phyloP scores from a whole-genome alignment of 805 yeast genomes.

The Saccharomycopsis oosterbeekiorum region DNA sequence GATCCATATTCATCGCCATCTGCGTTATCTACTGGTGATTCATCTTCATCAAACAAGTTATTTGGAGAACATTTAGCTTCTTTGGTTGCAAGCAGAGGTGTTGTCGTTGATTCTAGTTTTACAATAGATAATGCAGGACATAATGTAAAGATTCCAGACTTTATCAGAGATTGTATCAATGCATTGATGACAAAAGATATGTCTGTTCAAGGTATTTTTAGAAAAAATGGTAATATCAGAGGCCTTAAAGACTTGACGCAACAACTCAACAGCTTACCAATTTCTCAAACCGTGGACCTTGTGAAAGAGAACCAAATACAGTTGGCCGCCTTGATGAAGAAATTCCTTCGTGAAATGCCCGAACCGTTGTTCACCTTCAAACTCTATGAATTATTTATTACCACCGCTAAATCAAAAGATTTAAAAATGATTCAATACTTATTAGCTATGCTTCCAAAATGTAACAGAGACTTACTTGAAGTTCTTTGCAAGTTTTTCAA shows the following conservation, averaged over 20 bases:
- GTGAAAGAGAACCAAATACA: conserved; percentile 78
- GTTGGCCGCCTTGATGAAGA: conserved; percentile 84
- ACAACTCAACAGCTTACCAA: conserved; percentile 63
- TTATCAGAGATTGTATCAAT: conserved; percentile 76
- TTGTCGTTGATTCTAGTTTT: conserved; percentile 34
- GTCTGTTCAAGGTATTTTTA: conserved; percentile 92
- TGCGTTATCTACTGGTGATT: not conserved
- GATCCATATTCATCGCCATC: not conserved
- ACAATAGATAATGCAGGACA: conserved; percentile 48
- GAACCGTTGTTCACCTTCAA: conserved; percentile 75
- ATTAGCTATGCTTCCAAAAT: conserved; percentile 70
- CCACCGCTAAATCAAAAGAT: conserved; percentile 47
- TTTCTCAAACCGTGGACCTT: conserved; percentile 54
- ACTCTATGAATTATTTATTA: conserved; percentile 71
- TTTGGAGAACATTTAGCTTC: not conserved
- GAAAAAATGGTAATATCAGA: conserved; percentile 92
- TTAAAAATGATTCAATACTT: conserved; percentile 37
- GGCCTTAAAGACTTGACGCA: conserved; percentile 65
- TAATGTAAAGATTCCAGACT: conserved; percentile 68
- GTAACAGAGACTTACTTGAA: conserved; percentile 77
- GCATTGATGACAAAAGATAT: conserved; percentile 84
- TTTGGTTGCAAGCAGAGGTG: conserved; percentile 29
- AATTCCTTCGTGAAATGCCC: conserved; percentile 86
- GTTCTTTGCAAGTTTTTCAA: conserved; percentile 76
- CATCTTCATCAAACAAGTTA: not conserved